These are phyloP conservation scores for Metschnikowia similis DNA, from an alignment of 805 yeast species.

Conservation along the genomic window DNA sequence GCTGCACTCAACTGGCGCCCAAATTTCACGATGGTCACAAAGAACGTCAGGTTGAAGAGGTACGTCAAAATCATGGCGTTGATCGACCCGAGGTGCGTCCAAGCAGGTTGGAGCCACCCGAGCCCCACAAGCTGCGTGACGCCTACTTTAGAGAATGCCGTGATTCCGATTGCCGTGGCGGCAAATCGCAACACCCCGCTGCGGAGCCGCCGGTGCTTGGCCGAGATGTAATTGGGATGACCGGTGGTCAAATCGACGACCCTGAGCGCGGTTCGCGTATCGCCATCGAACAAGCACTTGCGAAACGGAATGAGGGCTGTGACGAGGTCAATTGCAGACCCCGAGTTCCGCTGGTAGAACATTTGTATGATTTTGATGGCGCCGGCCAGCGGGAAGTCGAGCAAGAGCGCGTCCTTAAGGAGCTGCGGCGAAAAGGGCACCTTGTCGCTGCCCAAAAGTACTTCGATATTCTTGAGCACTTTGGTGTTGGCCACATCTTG, in stretches of 20 bases:
- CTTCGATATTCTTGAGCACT: constrained; percentile 19
- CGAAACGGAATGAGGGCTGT: constrained; percentile 63
- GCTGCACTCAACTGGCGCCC: constrained; percentile 40
- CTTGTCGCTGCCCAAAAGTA: constrained; percentile 19
- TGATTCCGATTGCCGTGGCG: constrained; percentile 29
- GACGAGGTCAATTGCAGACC: constrained; percentile 27
- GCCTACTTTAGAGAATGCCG: constrained; percentile 40
- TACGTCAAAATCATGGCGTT: constrained; percentile 45
- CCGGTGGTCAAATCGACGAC: constrained; percentile 62
- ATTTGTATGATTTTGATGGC: constrained; percentile 25
- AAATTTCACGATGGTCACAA: constrained; percentile 36
- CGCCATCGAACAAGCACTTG: constrained; percentile 52
- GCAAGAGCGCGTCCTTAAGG: constrained; percentile 26
- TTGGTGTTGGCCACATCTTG: constrained; percentile 19
- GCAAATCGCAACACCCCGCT: constrained; percentile 28
- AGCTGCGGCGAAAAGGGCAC: constrained; percentile 22
- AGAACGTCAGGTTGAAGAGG: constrained; percentile 37
- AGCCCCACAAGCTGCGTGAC: constrained; percentile 32
- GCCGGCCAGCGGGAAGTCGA: constrained; percentile 30
- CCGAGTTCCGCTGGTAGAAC: constrained; percentile 25
- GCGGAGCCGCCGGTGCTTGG: constrained; percentile 28
- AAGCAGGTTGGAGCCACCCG: constrained; percentile 36
- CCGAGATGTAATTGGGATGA: constrained; percentile 43
- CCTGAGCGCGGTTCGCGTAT: constrained; percentile 51
- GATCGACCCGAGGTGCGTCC: constrained; percentile 40